Base-by-base conservation (phyloP, 2,329 filamentous ascomycete genomes). In the Xylaria arbuscula region DNA sequence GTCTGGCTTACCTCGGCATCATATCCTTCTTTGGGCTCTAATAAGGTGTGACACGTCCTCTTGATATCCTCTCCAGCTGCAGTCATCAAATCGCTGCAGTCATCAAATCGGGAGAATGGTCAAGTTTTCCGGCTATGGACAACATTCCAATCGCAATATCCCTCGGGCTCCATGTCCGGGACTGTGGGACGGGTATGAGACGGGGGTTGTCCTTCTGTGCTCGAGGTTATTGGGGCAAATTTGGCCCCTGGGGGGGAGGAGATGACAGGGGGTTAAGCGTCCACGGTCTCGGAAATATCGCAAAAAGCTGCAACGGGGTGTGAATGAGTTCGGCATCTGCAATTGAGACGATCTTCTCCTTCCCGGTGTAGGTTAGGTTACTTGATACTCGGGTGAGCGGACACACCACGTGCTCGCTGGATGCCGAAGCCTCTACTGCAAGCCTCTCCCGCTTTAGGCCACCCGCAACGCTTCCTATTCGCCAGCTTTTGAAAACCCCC, bases 351-450 rank as follows among this genome's bases (percentile, higher is more conserved):
- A n/a, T 3, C 17, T 28, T 17, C 22, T 17, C 19, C 15, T 40
- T 17, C 8, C 36, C 36, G 2, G 36, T 7, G 36, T 38, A 22
- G 7, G 11, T 24, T 51, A 53, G 28, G 58, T 24, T 32, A n/a
- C n/a, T 17, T 7, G 5, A 15, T 45, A 3, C 3, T 19, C 6
- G 28, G 28, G 6, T 8, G 28, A 19, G 38, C 13, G 22, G 28
- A 5, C 5, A 34, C 19, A 51, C 10, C 38, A 42, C 17, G 24
- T 24, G 38, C 62, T 64, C 42, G 51, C 38, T 48, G 47, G 54
- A 65, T 47, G 53, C 55, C 62, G 56, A 61, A 32, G 19, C 10
- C 40, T 34, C 56, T 42, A 28, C 17, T 10, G 13, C 38, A 47
- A 47, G 40, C 40, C 17, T 34, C 28, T 53, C 50, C 50, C 22